A percentile compares a stretch with the other conserved stretches of the same genome.
These are phyloP conservation scores for Pythium phragmitis DNA, from an alignment of 352 stramenopile species.

Conservation along the genomic window DNA sequence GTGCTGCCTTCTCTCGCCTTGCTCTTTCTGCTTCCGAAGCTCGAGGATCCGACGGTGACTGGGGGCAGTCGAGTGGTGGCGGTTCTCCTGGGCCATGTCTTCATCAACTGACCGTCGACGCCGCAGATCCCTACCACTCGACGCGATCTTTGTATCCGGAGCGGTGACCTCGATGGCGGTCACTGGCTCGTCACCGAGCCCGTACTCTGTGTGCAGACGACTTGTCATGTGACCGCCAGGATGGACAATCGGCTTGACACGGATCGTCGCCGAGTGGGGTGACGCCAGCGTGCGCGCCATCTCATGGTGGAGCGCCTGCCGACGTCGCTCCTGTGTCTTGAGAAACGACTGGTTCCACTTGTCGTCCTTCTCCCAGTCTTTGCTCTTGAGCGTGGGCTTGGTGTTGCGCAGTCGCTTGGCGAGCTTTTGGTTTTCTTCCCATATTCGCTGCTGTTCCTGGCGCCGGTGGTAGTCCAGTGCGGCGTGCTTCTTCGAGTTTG, in stretches of 20 bases:
- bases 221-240: not conserved
- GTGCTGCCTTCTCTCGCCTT: not conserved
- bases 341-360: constrained; percentile 75
- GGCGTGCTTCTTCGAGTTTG: constrained; percentile 19
- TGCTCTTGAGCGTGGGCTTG: constrained; percentile 63
- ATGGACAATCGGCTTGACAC: constrained; percentile 19
- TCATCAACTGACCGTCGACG: constrained; percentile 27
- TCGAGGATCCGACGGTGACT: constrained; percentile 63
- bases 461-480: constrained; percentile 59
- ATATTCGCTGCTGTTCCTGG: constrained; percentile 72
- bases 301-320: constrained; percentile 53
- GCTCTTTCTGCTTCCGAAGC: constrained; percentile 39
- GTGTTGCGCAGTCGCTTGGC: constrained; percentile 60
- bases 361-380: constrained; percentile 71
- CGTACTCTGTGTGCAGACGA: not conserved
- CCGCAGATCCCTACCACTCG: not conserved
- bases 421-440: constrained; percentile 69
- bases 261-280: constrained; percentile 39
- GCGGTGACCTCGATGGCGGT: constrained; percentile 20
- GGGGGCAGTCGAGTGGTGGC: constrained; percentile 34
- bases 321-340: constrained; percentile 51
- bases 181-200: constrained; percentile 1
- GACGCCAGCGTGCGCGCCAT: constrained; percentile 43
- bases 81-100: not conserved
- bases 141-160: not conserved